Evolutionary conservation across 306 rosid species (phyloP), one percentile per base, ranked within the genome.

Genomic region (Lathyrus sativus): DNA sequence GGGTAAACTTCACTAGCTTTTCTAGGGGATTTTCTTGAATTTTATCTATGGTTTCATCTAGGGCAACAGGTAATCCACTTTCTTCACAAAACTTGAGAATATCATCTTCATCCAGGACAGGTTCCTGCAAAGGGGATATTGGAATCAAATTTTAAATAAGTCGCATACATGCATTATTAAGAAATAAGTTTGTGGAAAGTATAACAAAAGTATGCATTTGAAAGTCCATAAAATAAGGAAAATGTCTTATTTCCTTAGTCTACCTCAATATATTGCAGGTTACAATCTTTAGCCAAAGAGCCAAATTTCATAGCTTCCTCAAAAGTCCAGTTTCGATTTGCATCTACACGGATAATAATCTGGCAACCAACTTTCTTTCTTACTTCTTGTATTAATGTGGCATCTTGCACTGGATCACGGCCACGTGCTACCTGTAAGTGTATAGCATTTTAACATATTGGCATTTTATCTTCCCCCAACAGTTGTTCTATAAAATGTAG

Each of bases 211-310:
- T n/a, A 35, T 44, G 18, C 31, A 44, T 53, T 45, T 29, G 19
- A 11, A 63, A 63, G 42, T 67, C 38, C 53, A 77, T 8, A 15
- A 67, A 58, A 3, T 33, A 61, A 9, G 31, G 53, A 17, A 48
- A 71, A 53, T 59, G 62, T 70, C 6, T 19, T 31, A 39, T 48
- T 61, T 62, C 19, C 42, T 26, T 67, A 57, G 48, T 50, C 73
- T 85, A 88, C 98, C 96, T 93, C 98, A 43, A 93, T 85, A 78
- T 85, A 93, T 78, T 90, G 89, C 74, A 93, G 85, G 82, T 82
- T 65, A 76, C 89, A 90, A 72, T 86, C 95, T 86, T 85, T 82
- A 73, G 87, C 88, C 33, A 85, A 70, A 77, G 88, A 88, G 68
- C 89, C 83, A 81, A 93, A 93, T 69, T 80, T 77, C 46, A 90